phyloP scores from a whole-genome alignment of 306 rosid genomes.

The Clitoria ternatea region DNA sequence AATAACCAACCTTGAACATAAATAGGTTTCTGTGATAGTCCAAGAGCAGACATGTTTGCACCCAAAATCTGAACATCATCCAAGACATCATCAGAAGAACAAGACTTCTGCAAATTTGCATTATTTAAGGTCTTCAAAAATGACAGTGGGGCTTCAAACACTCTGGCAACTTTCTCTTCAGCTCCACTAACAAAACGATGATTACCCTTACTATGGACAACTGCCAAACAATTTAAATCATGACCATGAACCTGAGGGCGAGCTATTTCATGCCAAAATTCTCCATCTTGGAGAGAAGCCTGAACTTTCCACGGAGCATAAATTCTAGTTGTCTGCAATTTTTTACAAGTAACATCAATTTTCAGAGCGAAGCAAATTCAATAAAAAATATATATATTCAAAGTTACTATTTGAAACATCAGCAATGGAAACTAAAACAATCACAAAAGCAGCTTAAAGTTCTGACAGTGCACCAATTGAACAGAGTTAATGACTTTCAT shows the following conservation, averaged over 20 bases:
- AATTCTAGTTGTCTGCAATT: slow-evolving; percentile 77
- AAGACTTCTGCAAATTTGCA: slow-evolving; percentile 50
- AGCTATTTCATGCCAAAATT: slow-evolving; percentile 82
- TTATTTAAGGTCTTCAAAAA: slow-evolving; percentile 83
- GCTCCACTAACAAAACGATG: slow-evolving; percentile 95
- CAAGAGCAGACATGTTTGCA: slow-evolving; percentile 99
- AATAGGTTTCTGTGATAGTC: slow-evolving; percentile 94
- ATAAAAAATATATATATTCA: background rate
- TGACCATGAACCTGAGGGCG: slow-evolving; percentile 99
- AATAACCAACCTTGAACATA: slow-evolving; percentile 64
- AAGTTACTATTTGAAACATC: background rate
- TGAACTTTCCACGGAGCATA: slow-evolving; percentile 79
- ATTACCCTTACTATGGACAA: slow-evolving; percentile 74
- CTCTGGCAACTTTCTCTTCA: slow-evolving; percentile 96
- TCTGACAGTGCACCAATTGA: no score
- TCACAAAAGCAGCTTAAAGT: background rate
- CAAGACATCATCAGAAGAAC: slow-evolving; percentile 51
- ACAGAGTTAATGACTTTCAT: no score
- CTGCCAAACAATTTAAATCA: slow-evolving; percentile 79
- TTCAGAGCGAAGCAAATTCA: slow-evolving; percentile 16
- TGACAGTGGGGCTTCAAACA: slow-evolving; percentile 90
- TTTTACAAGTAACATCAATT: slow-evolving; percentile 12
- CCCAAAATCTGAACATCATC: slow-evolving; percentile 83
- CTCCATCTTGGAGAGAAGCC: slow-evolving; percentile 38
- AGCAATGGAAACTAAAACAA: background rate